A percentile compares a stretch with the other conserved stretches of the same genome.
Conservation (phyloP, 192 early-diverging fungal genomes). For the Coemansia sp. region DNA sequence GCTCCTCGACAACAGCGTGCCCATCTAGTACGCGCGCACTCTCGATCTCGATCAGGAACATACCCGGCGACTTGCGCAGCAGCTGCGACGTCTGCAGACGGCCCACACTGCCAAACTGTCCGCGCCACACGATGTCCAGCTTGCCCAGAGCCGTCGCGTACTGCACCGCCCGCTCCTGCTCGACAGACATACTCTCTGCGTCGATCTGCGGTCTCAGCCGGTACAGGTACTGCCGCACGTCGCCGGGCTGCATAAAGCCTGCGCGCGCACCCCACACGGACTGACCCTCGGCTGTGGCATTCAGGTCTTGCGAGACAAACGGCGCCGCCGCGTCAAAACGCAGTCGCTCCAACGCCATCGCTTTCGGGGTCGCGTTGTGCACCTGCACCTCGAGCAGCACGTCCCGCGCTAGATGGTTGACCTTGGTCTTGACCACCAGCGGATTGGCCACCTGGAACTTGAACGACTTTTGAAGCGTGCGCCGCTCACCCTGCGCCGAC, state of each 20-base stretch:
- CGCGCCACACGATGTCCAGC: conserved; percentile 94
- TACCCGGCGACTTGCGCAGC: conserved; percentile 72
- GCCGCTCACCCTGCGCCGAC: conserved; percentile 64
- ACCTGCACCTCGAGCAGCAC: conserved; percentile 93
- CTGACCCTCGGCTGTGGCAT: conserved; percentile 6
- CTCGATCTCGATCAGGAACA: conserved; percentile 52
- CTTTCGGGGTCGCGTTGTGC: conserved; percentile 75
- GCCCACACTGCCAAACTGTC: conserved; percentile 84
- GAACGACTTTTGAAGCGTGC: conserved; percentile 86
- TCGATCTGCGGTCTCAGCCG: conserved; percentile 68
- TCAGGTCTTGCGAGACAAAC: conserved; percentile 61
- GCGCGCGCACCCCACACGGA: conserved; percentile 30
- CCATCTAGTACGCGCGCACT: conserved; percentile 11
- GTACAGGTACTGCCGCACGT: conserved; percentile 91
- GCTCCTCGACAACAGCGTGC: conserved; percentile 24
- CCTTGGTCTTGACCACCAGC: conserved; percentile 93
- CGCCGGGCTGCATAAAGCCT: conserved; percentile 62
- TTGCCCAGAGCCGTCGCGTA: conserved; percentile 85
- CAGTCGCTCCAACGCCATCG: conserved; percentile 87
- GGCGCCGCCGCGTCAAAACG: conserved; percentile 77
- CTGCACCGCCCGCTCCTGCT: conserved; percentile 44
- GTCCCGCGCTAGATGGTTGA: conserved; percentile 69
- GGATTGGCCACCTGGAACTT: conserved; percentile 97
- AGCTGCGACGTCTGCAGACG: conserved; percentile 92
- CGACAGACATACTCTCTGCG: conserved; percentile 45